A percentile compares a stretch with the other conserved stretches of the same genome.
phyloP scores from a whole-genome alignment of 306 rosid genomes.

The Betula pendula region DNA sequence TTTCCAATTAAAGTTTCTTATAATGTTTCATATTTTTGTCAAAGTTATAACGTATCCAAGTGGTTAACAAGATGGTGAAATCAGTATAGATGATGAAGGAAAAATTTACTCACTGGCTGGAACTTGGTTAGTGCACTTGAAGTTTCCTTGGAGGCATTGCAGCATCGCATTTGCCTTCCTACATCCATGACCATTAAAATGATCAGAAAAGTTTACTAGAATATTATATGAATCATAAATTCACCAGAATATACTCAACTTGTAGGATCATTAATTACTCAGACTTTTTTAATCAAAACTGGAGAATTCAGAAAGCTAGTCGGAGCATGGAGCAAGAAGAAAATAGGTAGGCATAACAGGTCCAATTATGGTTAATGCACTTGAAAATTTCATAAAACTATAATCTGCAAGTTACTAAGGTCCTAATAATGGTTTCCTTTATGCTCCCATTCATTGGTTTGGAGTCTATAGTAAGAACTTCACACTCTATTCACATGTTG shows the following conservation, averaged over 20 bases:
- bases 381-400: neutral
- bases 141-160: conserved; percentile 31
- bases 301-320: neutral
- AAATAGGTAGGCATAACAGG: neutral
- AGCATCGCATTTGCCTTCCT: conserved; percentile 28
- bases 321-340: neutral
- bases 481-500: neutral
- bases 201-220: neutral
- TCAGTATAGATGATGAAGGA: neutral
- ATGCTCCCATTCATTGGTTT: neutral
- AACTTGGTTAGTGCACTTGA: conserved; percentile 23
- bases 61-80: neutral
- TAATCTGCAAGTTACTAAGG: neutral
- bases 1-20: neutral
- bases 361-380: neutral
- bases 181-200: conserved; percentile 3
- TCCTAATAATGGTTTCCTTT: neutral
- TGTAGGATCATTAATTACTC: neutral
- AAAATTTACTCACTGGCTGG: conserved; percentile 30
- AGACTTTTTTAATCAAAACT: neutral
- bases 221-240: neutral
- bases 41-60: neutral
- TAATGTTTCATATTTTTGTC: neutral
- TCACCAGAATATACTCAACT: neutral
- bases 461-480: neutral